Base-by-base conservation (phyloP, 2,329 filamentous ascomycete genomes). In the Bimuria novae-zelandiae region DNA sequence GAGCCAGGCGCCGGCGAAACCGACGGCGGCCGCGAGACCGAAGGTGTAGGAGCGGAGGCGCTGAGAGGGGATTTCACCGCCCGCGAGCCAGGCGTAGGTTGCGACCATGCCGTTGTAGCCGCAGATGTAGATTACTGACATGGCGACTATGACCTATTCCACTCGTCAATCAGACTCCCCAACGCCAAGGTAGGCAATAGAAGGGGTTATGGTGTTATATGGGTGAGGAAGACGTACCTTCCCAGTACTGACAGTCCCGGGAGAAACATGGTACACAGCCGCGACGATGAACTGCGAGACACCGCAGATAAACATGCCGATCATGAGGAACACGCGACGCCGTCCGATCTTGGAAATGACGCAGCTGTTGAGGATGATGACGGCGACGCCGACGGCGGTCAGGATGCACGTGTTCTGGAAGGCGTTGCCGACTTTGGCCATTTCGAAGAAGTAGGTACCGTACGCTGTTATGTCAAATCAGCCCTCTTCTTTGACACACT, bases 391-490 rank as follows among this genome's bases (percentile, higher is more conserved):
- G 21, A 83, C 76, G 1, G 78, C 80, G 10, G 76, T 79, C 8
- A 84, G 70, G 49, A 84, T 82, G 60, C 82, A 84, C 1, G 78
- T 72, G 64, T 84, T 84, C 63, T 80, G 77, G 62, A 85, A 85
- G 1, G 82, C 76, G 30, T 66, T 68, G 3, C 67, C 67, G 4
- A 71, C 67, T 2, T 67, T 49, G 1, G 68, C 68, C 64, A 70
- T 70, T 54, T 60, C 59, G 55, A 71, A 71, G 52, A 71, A 71
- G 54, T 70, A 71, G 1, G 68, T 71, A 22, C 68, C 67, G 16
- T 71, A 71, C 3, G 68, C n/a, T n/a, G n/a, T n/a, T n/a, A n/a
- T n/a, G n/a, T n/a, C n/a, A n/a, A n/a, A n/a, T n/a, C n/a, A n/a
- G n/a, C n/a, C n/a, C n/a, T n/a, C n/a, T n/a, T n/a, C n/a, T n/a